Evolutionary conservation across 2,329 filamentous ascomycete species (phyloP).

Genomic region (Penicillium oxalicum): DNA sequence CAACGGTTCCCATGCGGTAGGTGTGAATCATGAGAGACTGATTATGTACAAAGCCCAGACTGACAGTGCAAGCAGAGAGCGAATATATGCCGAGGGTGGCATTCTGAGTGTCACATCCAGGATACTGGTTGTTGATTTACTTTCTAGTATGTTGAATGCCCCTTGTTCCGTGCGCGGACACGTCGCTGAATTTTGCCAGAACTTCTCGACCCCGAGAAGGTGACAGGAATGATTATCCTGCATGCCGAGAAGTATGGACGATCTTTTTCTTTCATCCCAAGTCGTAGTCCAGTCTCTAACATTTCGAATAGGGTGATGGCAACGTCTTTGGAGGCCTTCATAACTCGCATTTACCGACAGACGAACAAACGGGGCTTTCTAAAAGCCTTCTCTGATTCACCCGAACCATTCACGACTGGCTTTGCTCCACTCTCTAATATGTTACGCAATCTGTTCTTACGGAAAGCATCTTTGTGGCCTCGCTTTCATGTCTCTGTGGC

Average conservation of each 20-base stretch:
- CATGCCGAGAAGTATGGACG: conserved; percentile 65
- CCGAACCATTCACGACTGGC: conserved; percentile 81
- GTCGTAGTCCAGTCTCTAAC: conserved; percentile 8
- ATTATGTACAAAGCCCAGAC: conserved; percentile 2
- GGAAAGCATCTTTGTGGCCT: conserved; percentile 85
- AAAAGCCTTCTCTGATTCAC: conserved; percentile 91
- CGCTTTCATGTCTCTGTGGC: conserved; percentile 89
- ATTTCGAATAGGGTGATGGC: conserved; percentile 57
- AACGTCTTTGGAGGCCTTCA: conserved; percentile 90
- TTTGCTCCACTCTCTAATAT: conserved; percentile 84
- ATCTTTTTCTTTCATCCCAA: neutral
- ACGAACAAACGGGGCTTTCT: conserved; percentile 91
- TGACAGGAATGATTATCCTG: conserved; percentile 80
- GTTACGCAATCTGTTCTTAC: conserved; percentile 86
- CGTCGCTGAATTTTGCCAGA: conserved; percentile 23
- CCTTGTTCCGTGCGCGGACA: neutral
- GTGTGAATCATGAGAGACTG: conserved; percentile 4
- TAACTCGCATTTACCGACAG: conserved; percentile 86
- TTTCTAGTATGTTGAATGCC: conserved; percentile 53
- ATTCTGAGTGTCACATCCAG: conserved; percentile 94
- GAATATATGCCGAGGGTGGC: conserved; percentile 82
- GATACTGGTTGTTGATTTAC: conserved; percentile 86
- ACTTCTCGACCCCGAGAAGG: conserved; percentile 71
- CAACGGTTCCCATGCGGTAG: conserved; percentile 67
- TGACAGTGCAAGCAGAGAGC: conserved; percentile 55